Evolutionary conservation across 2,329 filamentous ascomycete species (phyloP), one percentile per base, ranked within the genome.

Genomic region (Cladosporium sp.): DNA sequence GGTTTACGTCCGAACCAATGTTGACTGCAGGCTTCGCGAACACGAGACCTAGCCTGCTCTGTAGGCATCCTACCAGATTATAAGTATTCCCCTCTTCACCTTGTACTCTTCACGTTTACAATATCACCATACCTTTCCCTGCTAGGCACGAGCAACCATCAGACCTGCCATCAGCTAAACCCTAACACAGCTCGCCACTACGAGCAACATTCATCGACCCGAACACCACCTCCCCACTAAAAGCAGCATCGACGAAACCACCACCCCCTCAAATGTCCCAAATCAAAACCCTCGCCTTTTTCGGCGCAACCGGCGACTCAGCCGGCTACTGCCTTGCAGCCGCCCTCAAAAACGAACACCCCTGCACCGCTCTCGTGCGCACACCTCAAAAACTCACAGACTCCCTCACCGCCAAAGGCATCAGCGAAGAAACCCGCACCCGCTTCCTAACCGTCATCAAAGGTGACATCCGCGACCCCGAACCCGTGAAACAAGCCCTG

Each of bases 301-400:
- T 79, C 54, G 77, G 77, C 40, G 74, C 75, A 19, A 78, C 76
- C 18, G 75, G 74, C 49, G 77, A 75, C 42, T 72, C 70, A 53
- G 67, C 70, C 30, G 65, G 71, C 39, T 58, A 69, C 22, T 68
- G 69, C 38, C 71, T 79, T 15, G 68, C 69, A 18, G 61, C 63
- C 16, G 64, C 75, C 4, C 67, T 79, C 36, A 62, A 67, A 22
- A 69, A 69, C 3, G 72, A 72, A 39, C 67, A 75, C 59, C 63
- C 64, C 50, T 73, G 70, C 54, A 67, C 67, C 39, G 75, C 76
- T 8, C 67, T 80, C 7, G 76, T 68, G 19, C 74, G 78, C 15
- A 74, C 67, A 1, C 75, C 77, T 1, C 57, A 67, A 4, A 80
- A 79, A 58, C 72, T 80, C 40, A 64, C 59, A 39, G 56, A 60